Evolutionary conservation across 805 yeast genomes (phyloP), one percentile per base, ranked within the genome.

Genomic region (Phaffomyces opuntiae): DNA sequence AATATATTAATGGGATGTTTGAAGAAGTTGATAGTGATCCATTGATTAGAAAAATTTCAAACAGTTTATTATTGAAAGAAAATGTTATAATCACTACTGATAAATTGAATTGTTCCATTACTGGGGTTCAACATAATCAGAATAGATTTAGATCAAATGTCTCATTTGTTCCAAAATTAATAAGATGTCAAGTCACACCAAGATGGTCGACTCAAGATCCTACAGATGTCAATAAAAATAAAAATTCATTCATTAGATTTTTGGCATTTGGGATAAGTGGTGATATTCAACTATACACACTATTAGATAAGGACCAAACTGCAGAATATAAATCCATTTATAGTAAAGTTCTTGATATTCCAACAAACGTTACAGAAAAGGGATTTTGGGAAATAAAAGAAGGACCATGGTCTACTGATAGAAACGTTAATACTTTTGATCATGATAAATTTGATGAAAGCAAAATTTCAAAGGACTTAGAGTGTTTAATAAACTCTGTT

Each of bases 211-310:
- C 11, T 29, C 14, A 29, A 29, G 31, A 29, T 29, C 7, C 14
- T 29, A 29, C 13, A 29, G 13, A 29, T 11, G 6, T 11, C 14
- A 12, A 29, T 11, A 29, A 29, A 4, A 9, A 36, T 7, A 35
- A 37, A 1, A 35, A 42, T 17, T 9, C 38, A 34, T 40, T 45
- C 33, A 17, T 44, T 16, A 52, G 54, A 12, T 62, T 66, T 45
- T 24, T 59, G 16, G 51, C 58, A 36, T 58, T 44, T 44, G 74
- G 74, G 1, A 36, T 70, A 16, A 60, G 64, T 36, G 75, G 76
- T 4, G 71, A 67, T 37, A 47, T 69, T 8, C 53, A 57, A 11
- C 13, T 63, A 3, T 67, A 41, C 44, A 59, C 64, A 1, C 8
- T 55, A 5, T 19, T 62, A 16, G 40, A 44, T 14, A 36, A 44